These are phyloP conservation scores for Hawksworthiomyces lignivorus DNA, from an alignment of 2,329 filamentous ascomycete species.

Conservation along the genomic window DNA sequence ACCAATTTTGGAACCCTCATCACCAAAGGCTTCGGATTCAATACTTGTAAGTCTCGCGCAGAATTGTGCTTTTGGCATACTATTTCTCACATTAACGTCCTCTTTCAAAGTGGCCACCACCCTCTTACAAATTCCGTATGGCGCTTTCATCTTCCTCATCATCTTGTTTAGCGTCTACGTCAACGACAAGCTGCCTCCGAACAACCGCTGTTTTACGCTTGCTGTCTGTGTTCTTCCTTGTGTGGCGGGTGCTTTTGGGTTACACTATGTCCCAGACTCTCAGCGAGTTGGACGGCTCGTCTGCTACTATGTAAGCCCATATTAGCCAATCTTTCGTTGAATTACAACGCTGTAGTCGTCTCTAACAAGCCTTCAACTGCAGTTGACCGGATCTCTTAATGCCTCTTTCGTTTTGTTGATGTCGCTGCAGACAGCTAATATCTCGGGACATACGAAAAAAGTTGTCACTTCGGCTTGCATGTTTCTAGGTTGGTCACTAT, in stretches of 20 bases:
- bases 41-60: slow-evolving; percentile 31
- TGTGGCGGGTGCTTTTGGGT: slow-evolving; percentile 49
- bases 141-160: slow-evolving; percentile 48
- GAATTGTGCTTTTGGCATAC: slow-evolving; percentile 14
- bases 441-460: slow-evolving; percentile 53
- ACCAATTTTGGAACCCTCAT: slow-evolving; percentile 54
- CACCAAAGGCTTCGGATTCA: slow-evolving; percentile 50
- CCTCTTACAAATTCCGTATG: slow-evolving; percentile 31
- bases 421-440: slow-evolving; percentile 41
- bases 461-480: slow-evolving; percentile 25
- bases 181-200: slow-evolving; percentile 31
- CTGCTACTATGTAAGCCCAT: slow-evolving; percentile 38
- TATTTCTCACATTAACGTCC: slow-evolving; percentile 51
- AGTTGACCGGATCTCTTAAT: slow-evolving; percentile 29
- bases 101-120: slow-evolving; percentile 23
- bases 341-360: slow-evolving; percentile 5
- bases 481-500: slow-evolving; percentile 1
- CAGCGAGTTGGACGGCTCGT: slow-evolving; percentile 47
- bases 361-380: slow-evolving; percentile 16
- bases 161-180: slow-evolving; percentile 45
- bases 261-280: slow-evolving; percentile 43
- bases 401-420: slow-evolving; percentile 33
- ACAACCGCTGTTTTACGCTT: slow-evolving; percentile 45
- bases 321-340: no score
- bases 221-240: slow-evolving; percentile 51